Evolutionary conservation across 2,329 filamentous ascomycete species (phyloP).

Genomic region (Dothiorella sarmentorum): DNA sequence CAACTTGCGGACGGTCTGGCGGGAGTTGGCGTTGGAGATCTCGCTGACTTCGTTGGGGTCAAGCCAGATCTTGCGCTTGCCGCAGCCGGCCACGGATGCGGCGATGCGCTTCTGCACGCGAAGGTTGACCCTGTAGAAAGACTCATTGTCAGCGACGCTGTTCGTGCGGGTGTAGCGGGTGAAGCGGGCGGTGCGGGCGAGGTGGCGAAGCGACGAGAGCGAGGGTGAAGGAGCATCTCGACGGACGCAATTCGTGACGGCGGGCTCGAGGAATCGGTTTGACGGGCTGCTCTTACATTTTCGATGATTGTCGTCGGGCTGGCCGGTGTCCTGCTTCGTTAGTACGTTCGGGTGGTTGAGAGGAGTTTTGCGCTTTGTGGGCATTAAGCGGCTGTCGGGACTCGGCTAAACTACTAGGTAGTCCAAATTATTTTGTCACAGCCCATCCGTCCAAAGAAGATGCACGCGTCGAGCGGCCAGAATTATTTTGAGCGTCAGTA

Average conservation of each 20-base stretch:
- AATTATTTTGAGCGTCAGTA: not conserved
- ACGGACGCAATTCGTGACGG: not conserved
- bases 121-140: conserved; percentile 84
- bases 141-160: conserved; percentile 31
- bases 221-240: not conserved
- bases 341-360: conserved; percentile 11
- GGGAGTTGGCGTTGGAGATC: conserved; percentile 99
- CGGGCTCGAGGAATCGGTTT: conserved; percentile 22
- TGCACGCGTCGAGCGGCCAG: not conserved
- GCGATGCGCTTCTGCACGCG: conserved; percentile 99
- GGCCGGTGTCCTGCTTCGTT: conserved; percentile 26
- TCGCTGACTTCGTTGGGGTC: conserved; percentile 99
- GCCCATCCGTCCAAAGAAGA: not conserved
- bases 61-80: conserved; percentile 99
- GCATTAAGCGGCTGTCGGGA: not conserved
- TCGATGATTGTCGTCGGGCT: conserved; percentile 39
- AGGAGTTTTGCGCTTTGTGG: conserved; percentile 16
- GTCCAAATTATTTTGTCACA: not conserved
- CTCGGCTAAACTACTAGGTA: not conserved
- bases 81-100: conserved; percentile 96
- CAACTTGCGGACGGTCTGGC: conserved; percentile 99
- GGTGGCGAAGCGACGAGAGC: conserved; percentile 23
- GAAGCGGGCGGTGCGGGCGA: conserved; percentile 24
- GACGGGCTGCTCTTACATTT: conserved; percentile 39
- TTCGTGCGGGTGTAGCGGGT: conserved; percentile 24